Evolutionary conservation across 495 filamentous ascomycete genomes (phyloP), one percentile per base, ranked within the genome.

Genomic region (Chaetomium tenue): DNA sequence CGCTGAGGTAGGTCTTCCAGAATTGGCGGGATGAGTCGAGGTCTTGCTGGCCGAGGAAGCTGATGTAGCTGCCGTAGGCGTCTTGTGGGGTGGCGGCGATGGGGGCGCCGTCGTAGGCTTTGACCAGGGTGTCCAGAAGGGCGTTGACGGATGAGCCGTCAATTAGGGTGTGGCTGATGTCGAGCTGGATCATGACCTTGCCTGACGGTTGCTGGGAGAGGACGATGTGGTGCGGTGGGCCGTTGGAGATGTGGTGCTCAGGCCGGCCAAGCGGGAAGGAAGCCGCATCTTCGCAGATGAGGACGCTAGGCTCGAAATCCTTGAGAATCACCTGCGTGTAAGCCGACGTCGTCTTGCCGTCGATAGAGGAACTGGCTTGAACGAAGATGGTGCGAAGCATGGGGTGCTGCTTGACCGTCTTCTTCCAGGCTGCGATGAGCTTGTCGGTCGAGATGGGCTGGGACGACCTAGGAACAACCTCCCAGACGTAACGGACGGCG

Each of bases 251-350:
- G 20, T 75, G 46, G 42, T 51, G 25, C 30, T 52, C 42, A 0
- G 62, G 30, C 0, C 37, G 18, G 15, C 42, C 33, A 18, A 52
- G 3, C 2, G 62, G 44, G 18, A 64, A 42, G 1, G 53, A 3
- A 1, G 70, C 71, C 25, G 77, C 68, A 3, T 72, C 73, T 20
- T 82, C 78, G 37, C 82, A 71, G 7, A 74, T 68, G 4, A 76
- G 64, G 13, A 78, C 72, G 18, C 75, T 74, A 18, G 70, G 72
- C 48, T 72, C 65, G 4, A 76, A 56, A 0, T 73, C 66, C 58
- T 77, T 82, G 58, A 86, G 58, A 7, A 84, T 81, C 12, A 85
- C 70, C 63, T 87, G 84, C 44, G 84, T 82, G 60, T 84, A 84
- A 0, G 80, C 78, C 7, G 79, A 80, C 37, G 59, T 61, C 2